Evolutionary conservation across 768 basidiomycete genomes (phyloP), one percentile per base, ranked within the genome.

Genomic region (Termitomyces sp.): DNA sequence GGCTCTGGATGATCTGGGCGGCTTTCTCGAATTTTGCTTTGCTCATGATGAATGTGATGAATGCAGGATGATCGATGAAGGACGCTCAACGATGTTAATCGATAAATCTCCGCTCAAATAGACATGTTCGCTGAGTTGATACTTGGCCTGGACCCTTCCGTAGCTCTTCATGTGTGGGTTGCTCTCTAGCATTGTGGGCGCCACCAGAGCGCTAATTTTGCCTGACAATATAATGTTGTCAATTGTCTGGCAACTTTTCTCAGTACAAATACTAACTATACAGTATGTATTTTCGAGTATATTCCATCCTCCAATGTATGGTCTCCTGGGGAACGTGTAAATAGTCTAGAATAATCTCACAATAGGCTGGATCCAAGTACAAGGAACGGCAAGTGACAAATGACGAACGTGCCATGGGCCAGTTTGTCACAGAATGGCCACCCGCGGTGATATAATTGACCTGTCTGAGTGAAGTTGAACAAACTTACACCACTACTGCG

Each of bases 11-110:
- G 71, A 92, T 88, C 15, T 62, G 64, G 45, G 85, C 84, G 62
- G 92, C 88, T 73, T 84, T 87, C 30, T 89, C 74, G 73, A 93
- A 94, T 70, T 91, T 78, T 33, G 78, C 74, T 71, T 85, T 64
- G 60, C 87, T 78, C 87, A 92, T 89, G 71, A 65, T 44, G 54
- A 63, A 46, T 47, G 28, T 3, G 41, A 58, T 55, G 57, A 45
- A 37, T 50, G 49, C 31, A 53, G 62, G 41, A 49, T 41, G 26
- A 53, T 50, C 37, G 50, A 51, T 49, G 53, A 23, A 50, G 50
- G 11, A 55, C 44, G 44, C 56, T 58, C 55, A 48, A 43, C 46
- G 35, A 17, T 30, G 53, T 38, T 49, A 21, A 61, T 56, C 61
- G 58, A 62, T 62, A 31, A 53, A 61, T 46, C 44, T 54, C 54